Evolutionary conservation across 441 rosid genomes (phyloP), one percentile per base, ranked within the genome.

Genomic region (Gossypium lobatum): DNA sequence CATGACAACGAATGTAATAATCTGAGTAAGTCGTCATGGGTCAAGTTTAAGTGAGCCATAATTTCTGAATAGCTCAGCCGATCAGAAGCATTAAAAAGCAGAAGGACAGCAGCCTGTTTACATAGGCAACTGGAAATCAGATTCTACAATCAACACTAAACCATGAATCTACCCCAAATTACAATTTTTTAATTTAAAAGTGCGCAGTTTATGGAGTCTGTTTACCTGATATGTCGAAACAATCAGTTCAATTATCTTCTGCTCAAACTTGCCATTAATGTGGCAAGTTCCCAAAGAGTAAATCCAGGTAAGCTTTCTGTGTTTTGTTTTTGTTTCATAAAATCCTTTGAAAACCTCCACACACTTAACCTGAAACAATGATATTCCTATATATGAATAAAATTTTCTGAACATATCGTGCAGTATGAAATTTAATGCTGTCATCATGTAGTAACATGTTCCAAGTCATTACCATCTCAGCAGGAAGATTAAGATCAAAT

Each of bases 211-310:
- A 18, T 18, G 23, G 39, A 21, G 1, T 48, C 66, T 1, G 0
- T 18, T 71, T 73, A 95, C 98, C 99, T 95, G 98, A 85, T 91
- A 91, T 18, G 99, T 96, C 46, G 97, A 88, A 64, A 96, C 98
- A 68, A 96, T 76, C 78, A 96, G 66, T 74, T 96, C 99, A 39
- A 93, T 89, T 62, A 87, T 66, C 81, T 96, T 96, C 74, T 80
- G 90, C 39, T 92, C 98, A 77, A 96, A 96, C 80, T 87, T 93
- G 34, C 96, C 98, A 25, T 71, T 83, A 46, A 96, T 76, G 71
- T 92, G 89, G 76, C 98, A 93, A 70, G 91, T 89, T 52, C 99
- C 98, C 54, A 93, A 77, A 0, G 99, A 93, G 79, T 89, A 96
- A 23, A 93, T 96, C 99, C 98, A 93, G 1, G 93, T 88, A 58